phyloP scores from a whole-genome alignment of 2,329 filamentous ascomycete genomes.

The Claviceps sp. region DNA sequence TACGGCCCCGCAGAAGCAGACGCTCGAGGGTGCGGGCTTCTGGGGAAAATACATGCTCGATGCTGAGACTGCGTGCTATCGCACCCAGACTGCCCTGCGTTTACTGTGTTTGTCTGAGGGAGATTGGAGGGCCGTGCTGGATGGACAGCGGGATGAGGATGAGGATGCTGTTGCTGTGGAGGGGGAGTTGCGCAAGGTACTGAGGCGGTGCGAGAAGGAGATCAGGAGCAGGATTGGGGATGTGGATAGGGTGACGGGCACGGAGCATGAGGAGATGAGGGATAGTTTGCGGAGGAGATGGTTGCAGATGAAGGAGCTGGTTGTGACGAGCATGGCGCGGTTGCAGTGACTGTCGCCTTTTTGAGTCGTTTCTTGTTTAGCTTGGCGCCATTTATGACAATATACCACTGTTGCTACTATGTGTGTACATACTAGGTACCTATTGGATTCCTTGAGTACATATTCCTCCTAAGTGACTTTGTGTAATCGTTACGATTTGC shows the following conservation, averaged over 20 bases:
- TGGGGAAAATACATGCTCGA: slow-evolving; percentile 39
- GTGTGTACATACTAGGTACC: too few relatives aligned
- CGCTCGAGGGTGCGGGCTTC: slow-evolving; percentile 33
- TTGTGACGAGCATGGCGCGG: slow-evolving; percentile 8
- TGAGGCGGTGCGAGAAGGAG: slow-evolving; percentile 23
- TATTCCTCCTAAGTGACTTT: too few relatives aligned
- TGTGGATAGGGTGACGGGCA: slow-evolving; percentile 16
- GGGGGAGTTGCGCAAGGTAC: slow-evolving; percentile 21
- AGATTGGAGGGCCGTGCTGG: slow-evolving; percentile 31
- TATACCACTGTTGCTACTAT: too few relatives aligned
- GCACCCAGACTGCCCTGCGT: slow-evolving; percentile 40
- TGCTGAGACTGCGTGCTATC: slow-evolving; percentile 34
- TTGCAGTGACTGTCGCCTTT: slow-evolving; percentile 3
- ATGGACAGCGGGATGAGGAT: slow-evolving; percentile 32
- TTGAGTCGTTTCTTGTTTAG: too few relatives aligned
- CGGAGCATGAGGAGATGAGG: slow-evolving; percentile 13
- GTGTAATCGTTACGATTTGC: too few relatives aligned
- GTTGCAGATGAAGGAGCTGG: slow-evolving; percentile 14
- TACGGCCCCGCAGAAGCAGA: slow-evolving; percentile 18
- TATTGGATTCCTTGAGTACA: too few relatives aligned
- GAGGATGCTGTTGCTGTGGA: slow-evolving; percentile 27
- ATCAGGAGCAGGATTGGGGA: slow-evolving; percentile 18
- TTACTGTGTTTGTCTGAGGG: slow-evolving; percentile 19
- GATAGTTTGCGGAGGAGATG: slow-evolving; percentile 11
- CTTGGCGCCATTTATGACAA: too few relatives aligned